Percentiles rank a stretch among this genome's conserved stretches.
These are phyloP conservation scores for Sclerotinia trifoliorum DNA, from an alignment of 2,329 filamentous ascomycete genomes.

Conservation along the genomic window DNA sequence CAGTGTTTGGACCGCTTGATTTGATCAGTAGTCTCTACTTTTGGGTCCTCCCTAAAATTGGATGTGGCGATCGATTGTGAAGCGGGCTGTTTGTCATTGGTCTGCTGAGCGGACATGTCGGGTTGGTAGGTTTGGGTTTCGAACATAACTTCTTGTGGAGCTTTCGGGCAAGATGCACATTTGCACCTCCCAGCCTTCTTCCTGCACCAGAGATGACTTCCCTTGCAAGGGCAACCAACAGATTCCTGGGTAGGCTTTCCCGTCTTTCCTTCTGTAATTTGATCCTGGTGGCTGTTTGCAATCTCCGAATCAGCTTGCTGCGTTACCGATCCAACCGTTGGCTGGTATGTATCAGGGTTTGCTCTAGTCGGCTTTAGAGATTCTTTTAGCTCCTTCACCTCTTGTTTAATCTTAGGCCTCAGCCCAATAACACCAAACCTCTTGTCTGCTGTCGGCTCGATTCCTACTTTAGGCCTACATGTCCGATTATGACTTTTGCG, in stretches of 20 bases:
- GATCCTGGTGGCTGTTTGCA: background rate
- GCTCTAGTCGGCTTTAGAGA: background rate
- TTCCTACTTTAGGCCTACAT: conserved; percentile 9
- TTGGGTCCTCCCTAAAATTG: background rate
- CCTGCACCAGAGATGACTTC: conserved; percentile 20
- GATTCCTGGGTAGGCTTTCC: background rate
- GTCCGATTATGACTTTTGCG: conserved; percentile 47
- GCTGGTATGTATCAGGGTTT: background rate
- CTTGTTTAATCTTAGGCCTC: conserved; percentile 4
- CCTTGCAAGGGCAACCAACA: conserved; percentile 15
- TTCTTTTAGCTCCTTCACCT: conserved; percentile 4
- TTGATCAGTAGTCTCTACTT: background rate
- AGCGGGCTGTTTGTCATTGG: background rate
- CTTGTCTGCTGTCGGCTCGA: conserved; percentile 9
- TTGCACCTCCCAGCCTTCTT: conserved; percentile 10
- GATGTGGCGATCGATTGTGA: background rate
- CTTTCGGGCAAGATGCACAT: conserved; percentile 21
- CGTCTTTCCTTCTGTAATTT: background rate
- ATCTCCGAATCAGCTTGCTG: background rate
- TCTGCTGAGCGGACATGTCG: background rate
- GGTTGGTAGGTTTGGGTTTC: conserved; percentile 3
- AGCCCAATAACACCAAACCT: background rate
- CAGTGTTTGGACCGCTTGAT: background rate
- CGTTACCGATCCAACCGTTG: background rate
- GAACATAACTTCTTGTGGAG: background rate